These are phyloP conservation scores for Colletotrichum sp. DNA, from an alignment of 2,329 filamentous ascomycete species.

Conservation along the genomic window DNA sequence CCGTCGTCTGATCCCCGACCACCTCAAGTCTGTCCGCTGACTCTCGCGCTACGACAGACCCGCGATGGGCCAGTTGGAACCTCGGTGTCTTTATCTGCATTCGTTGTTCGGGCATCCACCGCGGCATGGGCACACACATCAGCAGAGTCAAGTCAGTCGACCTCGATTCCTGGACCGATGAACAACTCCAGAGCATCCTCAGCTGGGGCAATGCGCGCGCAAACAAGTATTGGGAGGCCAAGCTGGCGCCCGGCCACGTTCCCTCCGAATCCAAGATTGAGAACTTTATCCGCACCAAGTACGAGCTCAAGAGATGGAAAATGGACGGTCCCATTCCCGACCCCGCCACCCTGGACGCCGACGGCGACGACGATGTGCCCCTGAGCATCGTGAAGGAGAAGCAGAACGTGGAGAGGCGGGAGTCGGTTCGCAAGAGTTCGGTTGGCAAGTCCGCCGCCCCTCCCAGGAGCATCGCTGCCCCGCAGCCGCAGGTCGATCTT, in stretches of 20 bases:
- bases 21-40: not conserved
- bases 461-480: conserved; percentile 20
- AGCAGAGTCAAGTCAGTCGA: conserved; percentile 98
- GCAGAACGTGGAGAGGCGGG: conserved; percentile 65
- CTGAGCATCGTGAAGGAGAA: conserved; percentile 70
- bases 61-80: conserved; percentile 99
- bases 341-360: conserved; percentile 82
- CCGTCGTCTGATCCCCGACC: not conserved
- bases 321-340: conserved; percentile 97
- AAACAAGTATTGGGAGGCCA: conserved; percentile 99
- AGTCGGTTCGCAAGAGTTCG: conserved; percentile 65
- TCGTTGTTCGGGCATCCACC: conserved; percentile 96
- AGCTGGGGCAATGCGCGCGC: conserved; percentile 96
- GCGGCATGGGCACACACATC: conserved; percentile 98
- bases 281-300: conserved; percentile 99
- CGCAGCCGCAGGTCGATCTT: conserved; percentile 71
- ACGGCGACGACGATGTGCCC: conserved; percentile 83
- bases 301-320: conserved; percentile 98
- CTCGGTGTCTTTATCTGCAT: conserved; percentile 97
- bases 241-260: conserved; percentile 87
- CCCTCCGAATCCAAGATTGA: conserved; percentile 98
- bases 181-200: conserved; percentile 91
- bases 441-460: conserved; percentile 47
- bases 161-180: conserved; percentile 97
- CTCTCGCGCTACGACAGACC: conserved; percentile 62